Base-by-base conservation (phyloP, 2,329 filamentous ascomycete species). In the Monosporascus sp. region DNA sequence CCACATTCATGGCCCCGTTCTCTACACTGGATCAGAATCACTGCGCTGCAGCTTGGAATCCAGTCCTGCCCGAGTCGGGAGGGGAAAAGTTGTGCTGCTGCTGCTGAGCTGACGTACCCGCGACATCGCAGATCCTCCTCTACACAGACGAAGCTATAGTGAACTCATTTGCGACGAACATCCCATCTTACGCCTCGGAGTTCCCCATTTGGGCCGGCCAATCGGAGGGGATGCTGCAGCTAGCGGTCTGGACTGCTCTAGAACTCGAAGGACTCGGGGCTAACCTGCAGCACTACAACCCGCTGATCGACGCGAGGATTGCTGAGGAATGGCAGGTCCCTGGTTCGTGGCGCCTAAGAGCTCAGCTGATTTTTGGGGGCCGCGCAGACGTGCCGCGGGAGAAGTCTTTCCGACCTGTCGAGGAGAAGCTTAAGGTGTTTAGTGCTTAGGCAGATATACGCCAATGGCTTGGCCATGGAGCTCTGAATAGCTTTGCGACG, bases 281-380 rank as follows among this genome's bases (percentile, higher is more conserved):
- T 68, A 96, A 93, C 79, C 80, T 96, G 50, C 91, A 96, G 79
- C 91, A 96, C 77, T 96, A 96, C 79, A 94, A 90, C 81, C 90
- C 90, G 18, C 72, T 96, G 54, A 83, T 95, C 62, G 88, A 96
- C 73, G 77, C 79, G 59, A 83, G 85, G 75, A 87, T 91, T 50
- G 74, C 79, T 45, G 76, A 73, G 57, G 75, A 83, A 62, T 96
- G 89, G 88, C 79, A 79, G 53, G 64, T 96, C 31, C 87, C 89
- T 44, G 66, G 73, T 20, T 79, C 80, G 62, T 96, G 91, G 90
- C 82, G 82, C 66, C 80, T 96, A 58, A 83, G 86, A 67, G 86
- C 88, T 22, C 90, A 96, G 79, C 77, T 96, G 60, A 90, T 96
- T 64, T 94, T 96, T 72, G 90, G 90, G 58, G 82, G 79, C 57